Evolutionary conservation across 1,139 yeast species (phyloP), one percentile per base, ranked within the genome.

Genomic region (Hanseniaspora gamundiae): DNA sequence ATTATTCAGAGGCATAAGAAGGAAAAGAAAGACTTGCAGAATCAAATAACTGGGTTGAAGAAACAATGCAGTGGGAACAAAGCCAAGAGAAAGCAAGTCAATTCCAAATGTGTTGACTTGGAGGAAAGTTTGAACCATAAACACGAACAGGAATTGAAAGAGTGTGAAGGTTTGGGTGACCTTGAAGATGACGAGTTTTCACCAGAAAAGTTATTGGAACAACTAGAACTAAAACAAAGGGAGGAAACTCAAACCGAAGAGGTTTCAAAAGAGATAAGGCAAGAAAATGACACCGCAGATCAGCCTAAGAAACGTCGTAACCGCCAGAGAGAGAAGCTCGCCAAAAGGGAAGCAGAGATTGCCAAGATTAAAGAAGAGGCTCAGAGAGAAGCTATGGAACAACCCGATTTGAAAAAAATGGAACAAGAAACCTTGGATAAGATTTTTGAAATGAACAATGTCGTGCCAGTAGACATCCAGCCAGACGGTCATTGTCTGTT

Each of bases 401-500:
- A 73, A 50, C 80, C 86, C 0, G 86, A 88, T 58, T 67, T 77
- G 51, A 70, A 88, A 42, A 70, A 73, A 42, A 74, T 81, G 29
- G 97, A 91, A 62, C 69, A 76, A 48, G 82, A 76, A 13, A 74
- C 77, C 43, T 70, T 91, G 63, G 67, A 67, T 26, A 65, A 67
- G 36, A 57, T 82, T 26, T 72, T 88, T 47, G 54, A 59, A 2
- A 48, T 70, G 26, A 67, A 73, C 33, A 64, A 69, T 2, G 65
- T 87, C 8, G 55, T 53, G 16, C 77, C 80, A 49, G 63, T 70
- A 49, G 88, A 83, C 53, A 84, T 88, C 42, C 68, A 71, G 48
- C 95, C 97, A 0, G 97, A 91, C 61, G 98, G 98, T 0, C 93
- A 91, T 61, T 91, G 98, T 67, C 66, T 91, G 39, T 91, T 86